Base-by-base conservation (phyloP, 2,329 filamentous ascomycete species). In the Beauveria australis region DNA sequence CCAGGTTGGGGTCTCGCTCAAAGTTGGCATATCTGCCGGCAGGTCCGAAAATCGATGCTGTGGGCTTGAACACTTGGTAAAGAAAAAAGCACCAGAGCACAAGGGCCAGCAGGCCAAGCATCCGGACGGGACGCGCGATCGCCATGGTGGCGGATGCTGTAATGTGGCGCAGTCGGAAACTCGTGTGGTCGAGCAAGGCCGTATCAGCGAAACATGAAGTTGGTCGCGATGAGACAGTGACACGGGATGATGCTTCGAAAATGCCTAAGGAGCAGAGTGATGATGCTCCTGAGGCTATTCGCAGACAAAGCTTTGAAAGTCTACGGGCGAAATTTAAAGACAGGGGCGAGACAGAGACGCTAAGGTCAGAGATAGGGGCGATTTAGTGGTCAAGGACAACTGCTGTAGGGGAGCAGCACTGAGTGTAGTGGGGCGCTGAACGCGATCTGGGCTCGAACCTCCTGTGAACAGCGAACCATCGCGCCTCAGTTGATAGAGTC, bases 101-200 rank as follows among this genome's bases (percentile, higher is more conserved):
- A 67, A 90, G 77, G 65, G 88, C 89, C 64, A 85, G 79, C 65
- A 89, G 81, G 66, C 85, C 88, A 71, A 96, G 79, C 70, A 89
- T 85, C 76, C 92, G 87, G 72, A 96, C 88, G 61, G 91, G 90
- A 78, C 88, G 87, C 71, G 91, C 90, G 72, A 96, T 80, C 69
- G 89, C 90, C 92, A 96, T 96, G 66, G 67, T 83, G 57, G 57
- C 57, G 41, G 57, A 53, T 46, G 57, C 40, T 46, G 28, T 5
- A 18, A 12, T 18, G 16, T 43, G 37, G 44, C 56, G 47, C 46
- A 37, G 22, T 28, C 56, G 22, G 52, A 44, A 43, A 43, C 8
- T 51, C 18, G 24, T 30, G 22, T 28, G 37, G 49, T 58, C 51
- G 22, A 22, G 26, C 6, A n/a, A 24, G 46, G 22, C 37, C n/a